Conservation (phyloP, 2,329 filamentous ascomycete genomes). For the Fusarium equiseti region DNA sequence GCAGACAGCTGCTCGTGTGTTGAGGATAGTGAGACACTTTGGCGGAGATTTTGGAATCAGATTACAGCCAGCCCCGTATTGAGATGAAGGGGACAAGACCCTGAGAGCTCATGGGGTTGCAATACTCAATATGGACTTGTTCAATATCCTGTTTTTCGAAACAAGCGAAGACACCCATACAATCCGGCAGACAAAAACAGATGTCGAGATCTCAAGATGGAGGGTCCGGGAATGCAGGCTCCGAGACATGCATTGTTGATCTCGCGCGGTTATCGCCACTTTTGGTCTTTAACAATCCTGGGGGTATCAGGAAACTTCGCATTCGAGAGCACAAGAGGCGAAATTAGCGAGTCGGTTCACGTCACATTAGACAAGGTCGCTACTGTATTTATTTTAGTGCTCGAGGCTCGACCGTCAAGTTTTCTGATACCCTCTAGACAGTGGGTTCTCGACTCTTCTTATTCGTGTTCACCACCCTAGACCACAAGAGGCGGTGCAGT, state of each 20-base stretch:
- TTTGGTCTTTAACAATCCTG: background rate
- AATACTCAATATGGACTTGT: slow-evolving; percentile 5
- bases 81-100: slow-evolving; percentile 13
- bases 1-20: slow-evolving; percentile 11
- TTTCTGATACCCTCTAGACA: background rate
- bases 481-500: background rate
- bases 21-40: slow-evolving; percentile 35
- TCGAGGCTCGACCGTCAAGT: background rate
- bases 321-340: background rate
- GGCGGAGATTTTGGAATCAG: slow-evolving; percentile 21
- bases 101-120: slow-evolving; percentile 18
- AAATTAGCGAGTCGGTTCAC: background rate
- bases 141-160: slow-evolving; percentile 27
- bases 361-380: background rate
- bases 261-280: slow-evolving; percentile 28
- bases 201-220: slow-evolving; percentile 32
- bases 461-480: background rate
- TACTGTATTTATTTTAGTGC: background rate
- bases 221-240: slow-evolving; percentile 29
- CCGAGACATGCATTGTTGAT: slow-evolving; percentile 40
- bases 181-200: slow-evolving; percentile 4
- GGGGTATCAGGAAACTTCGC: background rate
- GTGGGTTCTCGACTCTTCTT: background rate
- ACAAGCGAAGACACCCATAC: slow-evolving; percentile 12
- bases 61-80: slow-evolving; percentile 4